These are phyloP conservation scores for Vitis rupestris DNA, from an alignment of 164 flowering plant species.

Conservation along the genomic window DNA sequence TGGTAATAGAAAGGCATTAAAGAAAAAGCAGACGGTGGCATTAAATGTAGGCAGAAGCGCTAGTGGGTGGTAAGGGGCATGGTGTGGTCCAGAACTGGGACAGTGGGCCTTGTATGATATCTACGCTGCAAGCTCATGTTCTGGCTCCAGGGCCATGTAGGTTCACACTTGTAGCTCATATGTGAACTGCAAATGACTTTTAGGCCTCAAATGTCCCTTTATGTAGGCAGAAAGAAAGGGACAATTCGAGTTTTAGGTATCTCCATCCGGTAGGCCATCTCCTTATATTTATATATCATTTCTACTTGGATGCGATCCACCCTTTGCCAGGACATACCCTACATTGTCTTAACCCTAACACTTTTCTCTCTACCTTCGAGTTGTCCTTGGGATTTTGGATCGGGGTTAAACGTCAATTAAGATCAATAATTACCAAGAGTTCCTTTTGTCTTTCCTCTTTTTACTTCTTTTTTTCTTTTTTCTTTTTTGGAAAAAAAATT, in stretches of 20 bases:
- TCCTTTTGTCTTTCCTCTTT: too few species aligned
- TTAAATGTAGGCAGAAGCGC: too few species aligned
- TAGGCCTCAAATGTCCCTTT: slow-evolving; percentile 17
- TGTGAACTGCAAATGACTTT: slow-evolving; percentile 2
- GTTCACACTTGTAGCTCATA: background rate
- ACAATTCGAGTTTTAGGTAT: slow-evolving; percentile 4
- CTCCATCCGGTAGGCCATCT: background rate
- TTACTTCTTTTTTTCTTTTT: too few species aligned
- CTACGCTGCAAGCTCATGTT: too few species aligned
- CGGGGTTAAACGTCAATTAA: too few species aligned
- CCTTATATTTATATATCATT: background rate
- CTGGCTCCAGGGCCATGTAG: background rate
- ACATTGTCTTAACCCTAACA: background rate
- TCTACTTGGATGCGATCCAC: slow-evolving; percentile 3
- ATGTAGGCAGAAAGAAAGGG: slow-evolving; percentile 9
- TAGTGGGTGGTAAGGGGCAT: background rate
- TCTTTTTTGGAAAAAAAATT: too few species aligned
- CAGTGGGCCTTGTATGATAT: background rate
- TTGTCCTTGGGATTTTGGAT: too few species aligned
- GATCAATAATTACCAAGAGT: too few species aligned
- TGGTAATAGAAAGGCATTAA: too few species aligned
- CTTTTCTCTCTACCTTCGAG: background rate
- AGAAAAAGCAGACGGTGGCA: too few species aligned
- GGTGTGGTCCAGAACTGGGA: background rate
- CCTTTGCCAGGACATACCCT: background rate